Evolutionary conservation across 768 basidiomycete genomes (phyloP).

Genomic region (Rhodotorula babjevae): DNA sequence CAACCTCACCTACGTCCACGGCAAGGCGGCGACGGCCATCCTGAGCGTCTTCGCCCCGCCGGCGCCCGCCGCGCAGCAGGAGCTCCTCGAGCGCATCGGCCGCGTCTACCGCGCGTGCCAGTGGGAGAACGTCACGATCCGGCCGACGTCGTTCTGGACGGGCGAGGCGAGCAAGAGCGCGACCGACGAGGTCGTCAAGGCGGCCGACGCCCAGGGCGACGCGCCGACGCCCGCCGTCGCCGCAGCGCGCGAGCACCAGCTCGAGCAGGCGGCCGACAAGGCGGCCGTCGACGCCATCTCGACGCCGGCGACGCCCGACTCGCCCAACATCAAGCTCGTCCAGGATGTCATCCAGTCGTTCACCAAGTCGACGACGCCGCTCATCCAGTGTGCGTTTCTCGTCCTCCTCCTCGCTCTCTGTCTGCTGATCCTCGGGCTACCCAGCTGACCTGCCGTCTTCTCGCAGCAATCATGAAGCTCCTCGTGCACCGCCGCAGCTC

Average conservation of each 20-base stretch:
- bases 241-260: conserved; percentile 9
- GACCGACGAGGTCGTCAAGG: conserved; percentile 47
- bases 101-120: conserved; percentile 72
- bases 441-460: too few relatives aligned
- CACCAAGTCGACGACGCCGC: conserved; percentile 67
- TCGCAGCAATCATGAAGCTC: conserved; percentile 76
- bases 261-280: conserved; percentile 27
- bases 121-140: conserved; percentile 77
- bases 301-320: conserved; percentile 25
- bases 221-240: conserved; percentile 1
- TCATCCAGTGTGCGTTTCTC: conserved; percentile 64
- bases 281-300: conserved; percentile 27
- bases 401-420: too few relatives aligned
- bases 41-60: conserved; percentile 67
- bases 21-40: conserved; percentile 66
- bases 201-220: neutral
- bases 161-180: conserved; percentile 50
- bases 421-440: too few relatives aligned
- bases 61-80: conserved; percentile 52
- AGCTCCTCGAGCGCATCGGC: conserved; percentile 69
- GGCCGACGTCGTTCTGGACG: conserved; percentile 50
- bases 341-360: conserved; percentile 75
- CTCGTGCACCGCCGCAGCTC: conserved; percentile 71
- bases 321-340: conserved; percentile 64
- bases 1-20: conserved; percentile 74